Conservation (phyloP, 805 yeast species). For the Nakazawaea wickerhamii region DNA sequence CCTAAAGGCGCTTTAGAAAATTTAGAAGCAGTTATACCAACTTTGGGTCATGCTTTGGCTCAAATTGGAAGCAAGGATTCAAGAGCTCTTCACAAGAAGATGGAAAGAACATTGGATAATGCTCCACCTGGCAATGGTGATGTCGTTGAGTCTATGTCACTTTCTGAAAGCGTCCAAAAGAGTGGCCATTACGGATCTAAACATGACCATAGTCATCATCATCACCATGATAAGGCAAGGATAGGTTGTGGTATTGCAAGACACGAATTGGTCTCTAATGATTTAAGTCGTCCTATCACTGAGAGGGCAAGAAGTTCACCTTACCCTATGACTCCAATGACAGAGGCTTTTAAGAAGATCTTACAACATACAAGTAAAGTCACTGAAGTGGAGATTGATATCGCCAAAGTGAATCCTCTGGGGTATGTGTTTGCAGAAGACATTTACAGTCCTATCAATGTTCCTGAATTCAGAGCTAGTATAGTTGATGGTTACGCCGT, state of each 20-base stretch:
- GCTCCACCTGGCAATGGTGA: conserved; percentile 18
- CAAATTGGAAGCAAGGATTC: conserved; percentile 32
- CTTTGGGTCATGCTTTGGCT: conserved; percentile 38
- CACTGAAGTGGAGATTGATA: conserved; percentile 18
- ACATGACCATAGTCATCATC: conserved; percentile 15
- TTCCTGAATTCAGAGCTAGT: conserved; percentile 48
- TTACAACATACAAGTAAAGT: conserved; percentile 28
- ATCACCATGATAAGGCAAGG: conserved; percentile 15
- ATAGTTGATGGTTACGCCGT: conserved; percentile 56
- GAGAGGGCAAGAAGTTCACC: conserved; percentile 42
- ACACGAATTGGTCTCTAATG: conserved; percentile 32
- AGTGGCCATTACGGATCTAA: conserved; percentile 14
- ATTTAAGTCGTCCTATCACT: conserved; percentile 32
- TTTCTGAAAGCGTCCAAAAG: not conserved
- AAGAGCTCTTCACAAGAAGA: conserved; percentile 33
- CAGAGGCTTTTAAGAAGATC: conserved; percentile 33
- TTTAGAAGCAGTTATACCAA: conserved; percentile 30
- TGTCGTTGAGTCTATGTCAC: not conserved
- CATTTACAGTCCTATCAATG: conserved; percentile 30
- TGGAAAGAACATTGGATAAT: conserved; percentile 22
- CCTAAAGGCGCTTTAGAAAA: conserved; percentile 45
- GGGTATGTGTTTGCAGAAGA: conserved; percentile 41
- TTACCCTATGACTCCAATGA: conserved; percentile 39
- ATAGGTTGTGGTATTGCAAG: conserved; percentile 28
- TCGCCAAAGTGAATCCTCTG: conserved; percentile 25